Base-by-base conservation (phyloP, 1,284 basidiomycete species). In the Mycena sp. region DNA sequence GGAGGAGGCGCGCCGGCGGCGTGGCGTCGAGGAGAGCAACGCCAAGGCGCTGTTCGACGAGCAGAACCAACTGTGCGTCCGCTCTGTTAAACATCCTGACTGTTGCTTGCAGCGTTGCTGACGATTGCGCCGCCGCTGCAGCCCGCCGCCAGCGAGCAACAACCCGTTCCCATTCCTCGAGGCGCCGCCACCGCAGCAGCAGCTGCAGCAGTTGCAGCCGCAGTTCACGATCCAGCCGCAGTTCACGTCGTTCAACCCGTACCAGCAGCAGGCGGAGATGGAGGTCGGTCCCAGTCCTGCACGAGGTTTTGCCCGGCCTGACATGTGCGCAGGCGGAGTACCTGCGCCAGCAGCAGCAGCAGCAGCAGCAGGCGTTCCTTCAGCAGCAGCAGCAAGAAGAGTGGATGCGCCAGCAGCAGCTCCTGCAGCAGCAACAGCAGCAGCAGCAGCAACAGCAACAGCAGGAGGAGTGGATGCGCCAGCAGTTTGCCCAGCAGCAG, bases 261-360 rank as follows among this genome's bases (percentile, higher is more conserved):
- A 98, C 73, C 92, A 98, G 67, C 95, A 98, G 78, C 92, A 97
- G 70, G 90, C 95, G 52, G 94, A 99, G 73, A 90, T 98, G 70
- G 90, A 93, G 74, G 3, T 89, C 19, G 84, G 87, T 71, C 23
- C 89, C 84, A 84, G 60, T 21, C 71, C 41, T 67, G 19, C 46
- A 28, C 32, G 25, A 41, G 28, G 48, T 44, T 50, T 55, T n/a
- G 37, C n/a, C n/a, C 45, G 51, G 37, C 32, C 63, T 53, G 19
- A 29, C 43, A 38, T 62, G n/a, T n/a, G n/a, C n/a, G n/a, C 32
- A 87, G 86, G 88, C 87, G 12, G 90, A 92, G 70, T 92, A 88
- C 72, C 69, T 90, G 72, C 87, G 87, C 52, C 90, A 92, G 56
- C 32, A 35, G 32, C 32, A 35, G 32, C 90, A 92, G 55, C 83